Base-by-base conservation (phyloP, 1,284 basidiomycete genomes). In the Malassezia sympodialis region DNA sequence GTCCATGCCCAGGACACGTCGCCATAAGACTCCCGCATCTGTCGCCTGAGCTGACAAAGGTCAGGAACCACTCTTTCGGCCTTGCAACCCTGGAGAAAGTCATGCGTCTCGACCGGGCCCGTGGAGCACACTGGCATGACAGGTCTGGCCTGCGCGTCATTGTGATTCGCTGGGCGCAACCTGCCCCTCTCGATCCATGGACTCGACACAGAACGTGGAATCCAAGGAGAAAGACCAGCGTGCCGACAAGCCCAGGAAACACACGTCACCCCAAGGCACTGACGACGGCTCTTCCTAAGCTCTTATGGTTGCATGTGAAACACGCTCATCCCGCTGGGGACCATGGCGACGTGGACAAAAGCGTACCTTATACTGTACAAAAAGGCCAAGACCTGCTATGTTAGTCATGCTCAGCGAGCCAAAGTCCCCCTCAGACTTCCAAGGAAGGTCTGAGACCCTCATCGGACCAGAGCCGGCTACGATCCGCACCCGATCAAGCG, bases 371-470 rank as follows among this genome's bases (percentile, higher is more conserved):
- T 28, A 28, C n/a, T 30, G 32, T 17, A 17, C 31, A 49, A 49
- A 21, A 23, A 12, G 11, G 27, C 14, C 12, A 12, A 39, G 19
- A 39, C 21, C 28, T 49, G 28, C 11, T 17, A 43, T 43, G 49
- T 43, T 19, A 24, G 30, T 32, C 7, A 26, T 43, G 21, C 15
- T 43, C 41, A 15, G 31, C 6, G 19, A 24, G 24, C 26, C 10
- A 30, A 23, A n/a, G 12, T 37, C 28, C 54, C 54, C 54, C 67
- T 73, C 71, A 71, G 71, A 73, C 71, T 72, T 73, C 71, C 71
- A 73, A 73, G 71, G 71, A 73, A 73, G 71, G 71, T 72, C 69
- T 70, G 65, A 58, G 61, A 65, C 71, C 69, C 71, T 73, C 71
- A 73, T 69, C 62, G 54, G 57, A 65, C 65, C 71, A 73, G 61